Conservation (phyloP, 2,329 filamentous ascomycete genomes). For the Fusarium tuaranense region DNA sequence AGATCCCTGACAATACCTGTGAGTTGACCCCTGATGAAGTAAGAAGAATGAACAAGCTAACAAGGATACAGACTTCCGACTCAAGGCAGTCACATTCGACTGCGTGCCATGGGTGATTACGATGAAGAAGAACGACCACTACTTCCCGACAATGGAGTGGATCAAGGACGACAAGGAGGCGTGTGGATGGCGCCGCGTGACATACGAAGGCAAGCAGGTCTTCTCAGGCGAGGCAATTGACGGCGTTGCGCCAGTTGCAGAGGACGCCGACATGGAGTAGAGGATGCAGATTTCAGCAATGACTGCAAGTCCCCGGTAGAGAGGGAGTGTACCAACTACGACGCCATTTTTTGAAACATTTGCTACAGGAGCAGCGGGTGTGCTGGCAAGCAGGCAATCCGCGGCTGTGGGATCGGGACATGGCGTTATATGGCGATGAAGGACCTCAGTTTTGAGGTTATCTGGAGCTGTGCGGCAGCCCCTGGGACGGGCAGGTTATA, state of each 20-base stretch:
- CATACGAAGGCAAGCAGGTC: constrained; percentile 68
- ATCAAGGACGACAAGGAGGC: constrained; percentile 70
- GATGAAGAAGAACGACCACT: constrained; percentile 99
- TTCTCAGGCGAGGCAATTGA: constrained; percentile 67
- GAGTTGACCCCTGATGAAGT: constrained; percentile 47
- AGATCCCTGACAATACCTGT: constrained; percentile 96
- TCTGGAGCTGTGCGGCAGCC: constrained; percentile 49
- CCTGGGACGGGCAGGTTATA: constrained; percentile 13
- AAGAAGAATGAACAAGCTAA: constrained; percentile 24
- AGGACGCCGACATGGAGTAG: constrained; percentile 59
- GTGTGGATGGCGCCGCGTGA: constrained; percentile 72
- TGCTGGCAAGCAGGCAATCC: constrained; percentile 17
- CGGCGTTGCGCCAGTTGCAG: constrained; percentile 56
- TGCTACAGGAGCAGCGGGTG: constrained; percentile 9
- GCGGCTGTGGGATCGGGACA: constrained; percentile 40
- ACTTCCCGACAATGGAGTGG: constrained; percentile 80
- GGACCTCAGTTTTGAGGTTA: constrained; percentile 44
- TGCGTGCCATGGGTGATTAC: constrained; percentile 99
- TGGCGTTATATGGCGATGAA: constrained; percentile 54
- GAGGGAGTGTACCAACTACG: constrained; percentile 31
- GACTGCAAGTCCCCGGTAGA: neutral
- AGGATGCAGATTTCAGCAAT: neutral
- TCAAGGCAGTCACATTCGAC: constrained; percentile 98
- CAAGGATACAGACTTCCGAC: constrained; percentile 80
- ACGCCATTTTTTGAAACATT: constrained; percentile 9